Evolutionary conservation across 129 eudicot genomes (phyloP).

Genomic region (Apium graveolens): DNA sequence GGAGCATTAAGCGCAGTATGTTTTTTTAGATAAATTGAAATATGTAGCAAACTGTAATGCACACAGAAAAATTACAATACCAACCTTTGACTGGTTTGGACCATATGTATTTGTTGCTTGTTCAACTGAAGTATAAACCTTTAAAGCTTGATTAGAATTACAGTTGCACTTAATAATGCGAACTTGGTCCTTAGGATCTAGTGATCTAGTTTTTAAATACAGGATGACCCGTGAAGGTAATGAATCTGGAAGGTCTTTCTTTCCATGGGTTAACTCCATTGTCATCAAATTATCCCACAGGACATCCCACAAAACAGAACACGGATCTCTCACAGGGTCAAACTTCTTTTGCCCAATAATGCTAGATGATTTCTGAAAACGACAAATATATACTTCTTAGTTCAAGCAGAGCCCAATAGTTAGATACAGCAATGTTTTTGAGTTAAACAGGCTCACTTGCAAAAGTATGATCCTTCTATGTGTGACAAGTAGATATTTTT

Average conservation of each 20-base stretch:
- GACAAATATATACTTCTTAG: not conserved
- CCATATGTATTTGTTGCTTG: conserved; percentile 69
- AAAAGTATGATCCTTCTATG: conserved; percentile 81
- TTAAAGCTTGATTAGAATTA: conserved; percentile 66
- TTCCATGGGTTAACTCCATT: conserved; percentile 83
- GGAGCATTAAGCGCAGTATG: not conserved
- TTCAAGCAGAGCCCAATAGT: not conserved
- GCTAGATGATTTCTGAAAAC: conserved; percentile 57
- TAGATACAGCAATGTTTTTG: not conserved
- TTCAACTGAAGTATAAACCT: conserved; percentile 69
- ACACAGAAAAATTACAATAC: not conserved
- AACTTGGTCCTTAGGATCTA: conserved; percentile 62
- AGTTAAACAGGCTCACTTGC: conserved; percentile 49
- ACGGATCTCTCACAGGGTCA: conserved; percentile 94
- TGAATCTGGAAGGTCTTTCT: conserved; percentile 66
- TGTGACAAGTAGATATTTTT: conserved; percentile 67
- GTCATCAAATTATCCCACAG: conserved; percentile 80
- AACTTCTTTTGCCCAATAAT: conserved; percentile 77
- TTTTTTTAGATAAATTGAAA: not conserved
- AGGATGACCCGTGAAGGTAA: conserved; percentile 76
- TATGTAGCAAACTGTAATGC: not conserved
- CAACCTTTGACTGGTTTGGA: conserved; percentile 67
- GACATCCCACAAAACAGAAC: conserved; percentile 90
- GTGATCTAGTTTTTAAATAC: conserved; percentile 46
- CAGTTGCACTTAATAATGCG: conserved; percentile 77